Percentiles rank a stretch among this genome's conserved stretches.
Conservation (phyloP, 179 eudicot genomes). For the Beta corolliflora region DNA sequence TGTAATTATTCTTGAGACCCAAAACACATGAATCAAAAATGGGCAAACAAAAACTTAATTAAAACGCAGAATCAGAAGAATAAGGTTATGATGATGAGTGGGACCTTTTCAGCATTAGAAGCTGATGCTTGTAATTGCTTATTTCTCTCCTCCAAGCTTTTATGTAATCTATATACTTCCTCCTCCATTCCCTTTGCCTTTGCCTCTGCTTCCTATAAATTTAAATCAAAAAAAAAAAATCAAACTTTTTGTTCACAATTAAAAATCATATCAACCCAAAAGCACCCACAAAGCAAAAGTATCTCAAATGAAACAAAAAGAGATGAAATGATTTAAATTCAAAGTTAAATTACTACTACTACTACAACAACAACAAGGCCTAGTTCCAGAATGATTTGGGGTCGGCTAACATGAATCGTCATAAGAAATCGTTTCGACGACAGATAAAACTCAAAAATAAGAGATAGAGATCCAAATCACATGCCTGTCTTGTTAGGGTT, state of each 20-base stretch:
- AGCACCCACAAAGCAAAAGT: slow-evolving; percentile 35
- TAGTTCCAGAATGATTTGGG: too few relatives aligned
- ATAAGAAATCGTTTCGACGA: too few relatives aligned
- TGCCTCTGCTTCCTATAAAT: slow-evolving; percentile 73
- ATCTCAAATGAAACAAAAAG: slow-evolving; percentile 25
- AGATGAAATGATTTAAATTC: slow-evolving; percentile 29
- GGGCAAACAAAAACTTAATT: slow-evolving; percentile 19
- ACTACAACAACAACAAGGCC: too few relatives aligned
- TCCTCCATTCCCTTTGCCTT: slow-evolving; percentile 75
- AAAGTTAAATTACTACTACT: not conserved
- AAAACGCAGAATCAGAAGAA: slow-evolving; percentile 12
- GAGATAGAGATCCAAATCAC: slow-evolving; percentile 24
- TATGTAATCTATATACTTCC: slow-evolving; percentile 65
- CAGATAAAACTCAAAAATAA: not conserved
- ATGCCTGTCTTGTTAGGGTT: slow-evolving; percentile 77
- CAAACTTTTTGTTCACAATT: slow-evolving; percentile 9
- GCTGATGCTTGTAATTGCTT: slow-evolving; percentile 62
- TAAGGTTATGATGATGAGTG: slow-evolving; percentile 17
- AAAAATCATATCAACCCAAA: slow-evolving; percentile 15
- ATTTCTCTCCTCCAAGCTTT: slow-evolving; percentile 76
- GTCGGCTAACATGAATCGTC: too few relatives aligned
- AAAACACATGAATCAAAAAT: slow-evolving; percentile 3
- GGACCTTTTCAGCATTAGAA: slow-evolving; percentile 72
- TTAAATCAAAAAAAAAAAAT: not conserved
- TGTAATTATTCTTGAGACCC: not conserved